Conservation (phyloP, 2,329 filamentous ascomycete genomes). For the Aureobasidium leucospermi region DNA sequence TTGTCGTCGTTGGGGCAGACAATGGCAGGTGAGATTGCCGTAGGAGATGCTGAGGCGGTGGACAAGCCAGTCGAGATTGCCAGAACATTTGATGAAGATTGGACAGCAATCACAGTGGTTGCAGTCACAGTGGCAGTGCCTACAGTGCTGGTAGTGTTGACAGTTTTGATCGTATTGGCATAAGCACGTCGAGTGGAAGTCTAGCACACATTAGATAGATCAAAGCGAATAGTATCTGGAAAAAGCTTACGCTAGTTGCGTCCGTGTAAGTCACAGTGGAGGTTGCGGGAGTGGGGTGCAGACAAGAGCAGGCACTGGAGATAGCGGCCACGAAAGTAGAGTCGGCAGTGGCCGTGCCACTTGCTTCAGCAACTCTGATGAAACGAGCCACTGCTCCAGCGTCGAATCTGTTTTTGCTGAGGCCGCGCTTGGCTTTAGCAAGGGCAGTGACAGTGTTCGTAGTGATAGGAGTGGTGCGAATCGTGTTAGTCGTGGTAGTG, state of each 20-base stretch:
- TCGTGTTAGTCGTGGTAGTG: conserved; percentile 16
- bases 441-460: conserved; percentile 20
- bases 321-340: conserved; percentile 15
- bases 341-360: conserved; percentile 13
- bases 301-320: conserved; percentile 28
- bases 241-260: conserved; percentile 17
- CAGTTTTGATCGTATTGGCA: conserved; percentile 18
- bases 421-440: conserved; percentile 14
- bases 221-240: background rate
- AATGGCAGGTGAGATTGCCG: conserved; percentile 24
- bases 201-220: background rate
- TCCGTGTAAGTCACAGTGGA: conserved; percentile 25
- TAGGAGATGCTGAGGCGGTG: conserved; percentile 13
- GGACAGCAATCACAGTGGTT: background rate
- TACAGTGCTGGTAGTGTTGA: conserved; percentile 17
- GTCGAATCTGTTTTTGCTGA: conserved; percentile 17
- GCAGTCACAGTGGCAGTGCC: conserved; percentile 18
- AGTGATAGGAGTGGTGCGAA: conserved; percentile 19
- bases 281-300: conserved; percentile 20
- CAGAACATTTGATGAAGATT: conserved; percentile 1
- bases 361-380: conserved; percentile 19
- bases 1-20: conserved; percentile 27
- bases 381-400: conserved; percentile 16
- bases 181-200: conserved; percentile 16
- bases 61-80: conserved; percentile 10